Base-by-base conservation (phyloP, 495 filamentous ascomycete species). In the Letharia lupina region DNA sequence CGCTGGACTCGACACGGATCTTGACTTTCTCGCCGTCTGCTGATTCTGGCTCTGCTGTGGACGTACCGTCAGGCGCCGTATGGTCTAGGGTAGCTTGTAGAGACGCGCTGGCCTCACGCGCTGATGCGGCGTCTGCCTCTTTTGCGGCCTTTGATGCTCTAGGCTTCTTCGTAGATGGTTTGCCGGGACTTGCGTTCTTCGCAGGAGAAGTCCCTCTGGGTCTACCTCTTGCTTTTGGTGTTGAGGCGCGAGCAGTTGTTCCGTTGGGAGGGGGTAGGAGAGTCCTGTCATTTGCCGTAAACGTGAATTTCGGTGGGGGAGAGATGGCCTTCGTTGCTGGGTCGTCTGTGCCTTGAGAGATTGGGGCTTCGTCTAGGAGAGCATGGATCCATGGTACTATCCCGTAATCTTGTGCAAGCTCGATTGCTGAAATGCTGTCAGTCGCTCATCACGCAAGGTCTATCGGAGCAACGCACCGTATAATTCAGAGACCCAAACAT, bases 401-500 rank as follows among this genome's bases (percentile, higher is more conserved):
- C 63, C 82, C 77, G 71, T 91, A 91, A 70, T 97, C 93, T 62
- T 88, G 87, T 60, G 94, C 89, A 23, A 98, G 83, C 66, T 84
- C 80, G 63, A 98, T 83, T 28, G 94, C 95, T 91, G 65, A n/a
- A 2, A 52, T 7, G 47, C 62, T 66, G 68, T 71, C 41, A 70
- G 65, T 47, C 42, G 65, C 67, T 61, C 57, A 45, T 61, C 20
- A 59, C n/a, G 40, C 39, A 57, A 20, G 12, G 15, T 44, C 47
- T 28, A 61, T 31, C 42, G 47, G 20, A 52, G 23, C 58, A 65
- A 63, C 35, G 72, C 85, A 91, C 88, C 88, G 73, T 91, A 83
- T 58, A 86, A 79, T 4, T 93, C 92, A 42, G 89, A 84, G 63
- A 98, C 93, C 94, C 94, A 98, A 37, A 98, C 86, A 74, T 97